phyloP scores from a whole-genome alignment of 1,284 basidiomycete genomes.

The Ceratobasidium sp. region DNA sequence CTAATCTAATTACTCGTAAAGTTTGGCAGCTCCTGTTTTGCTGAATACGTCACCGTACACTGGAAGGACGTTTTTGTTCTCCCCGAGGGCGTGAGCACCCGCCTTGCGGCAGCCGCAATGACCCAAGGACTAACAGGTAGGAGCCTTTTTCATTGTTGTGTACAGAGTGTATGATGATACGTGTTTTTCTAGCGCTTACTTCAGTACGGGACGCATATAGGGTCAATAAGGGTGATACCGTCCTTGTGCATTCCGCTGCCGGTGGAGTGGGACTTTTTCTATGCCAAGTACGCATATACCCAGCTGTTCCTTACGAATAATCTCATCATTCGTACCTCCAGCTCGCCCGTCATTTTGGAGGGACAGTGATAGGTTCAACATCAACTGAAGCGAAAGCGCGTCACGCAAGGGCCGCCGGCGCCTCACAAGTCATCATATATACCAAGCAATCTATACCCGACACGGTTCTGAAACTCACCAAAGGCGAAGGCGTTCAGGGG shows the following conservation, averaged over 20 bases:
- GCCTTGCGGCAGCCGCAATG: slow-evolving; percentile 75
- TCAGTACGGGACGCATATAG: slow-evolving; percentile 88
- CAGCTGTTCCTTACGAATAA: slow-evolving; percentile 29
- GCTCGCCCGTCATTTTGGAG: slow-evolving; percentile 71
- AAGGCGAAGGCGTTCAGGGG: slow-evolving; percentile 86
- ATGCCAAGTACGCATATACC: slow-evolving; percentile 59
- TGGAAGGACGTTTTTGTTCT: slow-evolving; percentile 74
- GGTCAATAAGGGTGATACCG: slow-evolving; percentile 79
- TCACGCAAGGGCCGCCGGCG: slow-evolving; percentile 83
- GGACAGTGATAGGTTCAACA: slow-evolving; percentile 93
- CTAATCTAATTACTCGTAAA: slow-evolving; percentile 53
- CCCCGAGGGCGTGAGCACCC: slow-evolving; percentile 71
- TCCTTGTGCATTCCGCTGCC: slow-evolving; percentile 92
- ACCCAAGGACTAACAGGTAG: slow-evolving; percentile 81
- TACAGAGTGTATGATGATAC: background rate
- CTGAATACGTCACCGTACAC: slow-evolving; percentile 29
- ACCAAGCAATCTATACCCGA: slow-evolving; percentile 74
- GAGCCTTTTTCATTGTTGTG: background rate
- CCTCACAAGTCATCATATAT: slow-evolving; percentile 90
- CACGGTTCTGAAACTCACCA: slow-evolving; percentile 81
- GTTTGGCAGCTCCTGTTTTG: slow-evolving; percentile 71
- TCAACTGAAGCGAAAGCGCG: slow-evolving; percentile 88
- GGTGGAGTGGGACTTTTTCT: slow-evolving; percentile 74
- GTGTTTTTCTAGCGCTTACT: slow-evolving; percentile 65
- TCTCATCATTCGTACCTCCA: slow-evolving; percentile 32